Base-by-base conservation (phyloP, 495 filamentous ascomycete species). In the Xylaria castorea region DNA sequence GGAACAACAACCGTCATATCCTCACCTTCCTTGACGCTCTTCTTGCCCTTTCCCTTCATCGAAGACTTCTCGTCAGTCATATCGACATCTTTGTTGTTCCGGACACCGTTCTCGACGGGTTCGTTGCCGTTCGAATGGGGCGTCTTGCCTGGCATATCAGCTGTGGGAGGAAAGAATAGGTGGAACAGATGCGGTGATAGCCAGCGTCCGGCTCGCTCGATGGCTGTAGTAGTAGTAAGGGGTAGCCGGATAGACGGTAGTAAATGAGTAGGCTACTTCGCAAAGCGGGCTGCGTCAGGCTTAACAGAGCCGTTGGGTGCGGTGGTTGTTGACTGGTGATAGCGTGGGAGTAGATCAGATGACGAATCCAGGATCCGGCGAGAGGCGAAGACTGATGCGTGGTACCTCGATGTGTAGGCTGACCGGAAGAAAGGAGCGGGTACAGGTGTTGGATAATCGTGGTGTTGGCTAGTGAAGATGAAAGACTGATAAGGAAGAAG, bases 1-100 rank as follows among this genome's bases (percentile, higher is more conserved):
- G 92, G 92, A 66, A 95, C 92, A 81, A 94, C 92, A 76, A 95
- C 92, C 68, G 92, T 95, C 92, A 95, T 95, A 82, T 93, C 89
- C 80, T 91, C 91, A 58, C 83, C 85, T 30, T 89, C 85, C 77
- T 87, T 88, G 73, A 75, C 76, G 27, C 80, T 72, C 84, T 93
- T 90, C 85, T 92, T 91, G 73, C 87, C 89, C 84, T 90, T 92
- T 66, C 83, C 78, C 77, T 90, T 91, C 70, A 85, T 77, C 40
- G 80, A 75, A 70, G 83, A 84, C 80, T 87, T 86, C 82, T 87
- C 88, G 83, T 92, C 91, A 81, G 89, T 90, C 92, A 94, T 94
- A 80, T 94, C 92, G 75, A 93, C 87, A 82, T 94, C 93, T 74
- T 94, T 90, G 71, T 88, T 88, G 75, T 91, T 90, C 78, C 92